Evolutionary conservation across 192 early-diverging fungal genomes (phyloP), one percentile per base, ranked within the genome.

Genomic region (Entomortierella parvispora): DNA sequence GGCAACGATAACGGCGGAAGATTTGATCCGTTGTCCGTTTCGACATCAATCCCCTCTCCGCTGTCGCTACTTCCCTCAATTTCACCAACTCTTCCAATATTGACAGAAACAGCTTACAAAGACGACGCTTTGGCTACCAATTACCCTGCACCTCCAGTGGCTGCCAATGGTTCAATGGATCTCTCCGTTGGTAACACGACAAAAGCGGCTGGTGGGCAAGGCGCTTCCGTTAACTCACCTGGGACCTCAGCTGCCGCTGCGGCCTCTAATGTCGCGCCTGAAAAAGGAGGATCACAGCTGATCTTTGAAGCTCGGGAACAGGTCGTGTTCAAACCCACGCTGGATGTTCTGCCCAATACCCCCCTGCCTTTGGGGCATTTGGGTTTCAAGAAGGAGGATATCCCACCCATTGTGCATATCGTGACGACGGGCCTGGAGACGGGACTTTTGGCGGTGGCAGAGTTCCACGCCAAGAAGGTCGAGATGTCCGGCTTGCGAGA

Each of bases 331-430:
- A 68, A 77, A 28, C 74, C 74, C 1, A 59, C 74, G 9, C 17
- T 77, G 55, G 74, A 77, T 32, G 62, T 77, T 4, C 20, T 77
- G 47, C 74, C 74, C 8, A 77, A 77, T 45, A 77, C 74, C 20
- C 74, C 74, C 7, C 33, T 77, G 54, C 74, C 74, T 0, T 26
- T 77, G 14, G 74, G 74, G 2, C 74, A 77, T 25, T 33, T 77
- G 20, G 74, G 74, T 9, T 77, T 77, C 55, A 68, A 77, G 55
- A 77, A 77, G 49, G 74, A 77, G 46, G 74, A 77, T 28, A 77
- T 77, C 25, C 74, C 74, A 7, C 74, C 74, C 26, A 68, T 77
- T 37, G 66, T 77, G 11, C 74, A 77, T 53, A 43, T 55, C 12
- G 65, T 64, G 46, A 77, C 74, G 28, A 59, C 49, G 2, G 74